A percentile compares a stretch with the other conserved stretches of the same genome.
These are phyloP conservation scores for Helianthus annuus DNA, from an alignment of 129 eudicot genomes.

Conservation along the genomic window HanXRQr2.0-SUNRISE NC_035446.2:155792883-155793382, in stretches of 20 bases:
- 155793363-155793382: conserved; percentile 78
- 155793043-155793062: conserved; percentile 91
- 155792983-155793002: too few relatives aligned
- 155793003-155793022: too few relatives aligned
- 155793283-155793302: not conserved
- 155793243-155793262: conserved; percentile 70
- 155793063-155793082: conserved; percentile 77
- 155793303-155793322: not conserved
- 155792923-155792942: too few relatives aligned
- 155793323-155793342: too few relatives aligned
- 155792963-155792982: too few relatives aligned
- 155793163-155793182: conserved; percentile 77
- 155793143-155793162: conserved; percentile 84
- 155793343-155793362: conserved; percentile 64
- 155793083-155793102: conserved; percentile 62
- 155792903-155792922: too few relatives aligned
- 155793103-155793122: conserved; percentile 55
- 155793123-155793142: conserved; percentile 41
- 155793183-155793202: conserved; percentile 63
- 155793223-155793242: conserved; percentile 55
- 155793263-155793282: conserved; percentile 66
- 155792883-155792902: too few relatives aligned
- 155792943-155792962: too few relatives aligned
- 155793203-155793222: conserved; percentile 52
- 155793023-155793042: too few relatives aligned